Base-by-base conservation (phyloP, 2,329 filamentous ascomycete species). In the Nigrograna mackinnonii region DNA sequence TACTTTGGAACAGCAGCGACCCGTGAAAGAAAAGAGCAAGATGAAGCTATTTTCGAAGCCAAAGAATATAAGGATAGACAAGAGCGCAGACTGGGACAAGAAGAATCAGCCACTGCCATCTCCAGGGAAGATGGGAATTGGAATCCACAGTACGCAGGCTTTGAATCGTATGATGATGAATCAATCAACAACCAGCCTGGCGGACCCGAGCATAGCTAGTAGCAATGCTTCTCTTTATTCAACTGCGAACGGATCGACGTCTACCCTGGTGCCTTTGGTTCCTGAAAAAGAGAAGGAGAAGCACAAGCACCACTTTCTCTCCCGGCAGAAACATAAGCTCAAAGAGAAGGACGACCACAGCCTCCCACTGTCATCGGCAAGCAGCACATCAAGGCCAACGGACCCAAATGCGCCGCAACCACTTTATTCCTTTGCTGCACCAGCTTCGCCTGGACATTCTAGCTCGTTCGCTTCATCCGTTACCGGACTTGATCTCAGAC, bases 41-140 rank as follows among this genome's bases (percentile, higher is more conserved):
- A 86, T 89, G 64, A 92, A 92, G 72, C 76, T 92, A 20, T 91
- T 91, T 62, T 89, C 85, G 5, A 80, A 88, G 37, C 87, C 87
- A 1, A 86, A 86, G 59, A 90, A 86, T 69, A 87, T 90, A 55
- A 79, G 81, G 37, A 82, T 84, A 43, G 79, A 78, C n/a, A 89
- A 87, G 62, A 79, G 82, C 24, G 83, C 79, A 53, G 58, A 89
- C 7, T 53, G 76, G 5, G 70, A 72, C 37, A 70, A 64, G 52
- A 85, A 83, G 57, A 77, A 85, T 14, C 85, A 86, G 52, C 79
- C 84, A 2, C 66, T 89, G 18, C 86, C 87, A 1, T 91, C 87
- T 49, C 88, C 88, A 2, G 62, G 62, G 6, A 68, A 68, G 57
- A 82, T 83, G 51, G 87, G 86, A 69, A 81, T 87, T 48, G 80